A percentile compares a stretch with the other conserved stretches of the same genome.
Conservation (phyloP, 768 basidiomycete genomes). For the Lentinula aciculospora region DNA sequence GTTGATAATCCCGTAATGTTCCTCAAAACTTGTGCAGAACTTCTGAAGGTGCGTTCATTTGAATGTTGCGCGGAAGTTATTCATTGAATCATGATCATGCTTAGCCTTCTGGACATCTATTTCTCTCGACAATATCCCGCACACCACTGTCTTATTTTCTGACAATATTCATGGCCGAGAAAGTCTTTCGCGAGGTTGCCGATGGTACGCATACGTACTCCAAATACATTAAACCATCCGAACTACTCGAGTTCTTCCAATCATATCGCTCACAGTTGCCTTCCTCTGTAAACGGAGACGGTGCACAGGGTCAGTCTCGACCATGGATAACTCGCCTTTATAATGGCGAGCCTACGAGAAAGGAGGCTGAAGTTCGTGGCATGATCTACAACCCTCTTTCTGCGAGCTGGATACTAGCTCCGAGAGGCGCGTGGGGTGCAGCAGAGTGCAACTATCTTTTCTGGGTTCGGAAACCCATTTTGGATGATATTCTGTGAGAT, state of each 20-base stretch:
- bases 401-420: slow-evolving; percentile 65
- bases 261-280: slow-evolving; percentile 32
- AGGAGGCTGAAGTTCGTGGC: slow-evolving; percentile 76
- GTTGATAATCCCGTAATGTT: slow-evolving; percentile 90
- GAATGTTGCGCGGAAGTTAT: neutral
- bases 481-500: neutral
- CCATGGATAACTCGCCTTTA: slow-evolving; percentile 60
- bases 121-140: slow-evolving; percentile 93
- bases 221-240: slow-evolving; percentile 85
- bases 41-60: slow-evolving; percentile 68
- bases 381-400: slow-evolving; percentile 70
- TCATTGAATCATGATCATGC: neutral
- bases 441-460: slow-evolving; percentile 75
- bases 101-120: slow-evolving; percentile 93
- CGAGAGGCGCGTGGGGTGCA: slow-evolving; percentile 44
- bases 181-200: slow-evolving; percentile 72
- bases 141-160: slow-evolving; percentile 68
- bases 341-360: slow-evolving; percentile 46
- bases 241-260: slow-evolving; percentile 81
- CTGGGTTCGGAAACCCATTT: slow-evolving; percentile 72
- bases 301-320: slow-evolving; percentile 11
- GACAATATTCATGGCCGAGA: slow-evolving; percentile 76
- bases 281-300: neutral
- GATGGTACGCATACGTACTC: slow-evolving; percentile 88
- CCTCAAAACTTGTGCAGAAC: slow-evolving; percentile 70